phyloP scores from a whole-genome alignment of 2,329 filamentous ascomycete species.

The Beauveria sp. region DNA sequence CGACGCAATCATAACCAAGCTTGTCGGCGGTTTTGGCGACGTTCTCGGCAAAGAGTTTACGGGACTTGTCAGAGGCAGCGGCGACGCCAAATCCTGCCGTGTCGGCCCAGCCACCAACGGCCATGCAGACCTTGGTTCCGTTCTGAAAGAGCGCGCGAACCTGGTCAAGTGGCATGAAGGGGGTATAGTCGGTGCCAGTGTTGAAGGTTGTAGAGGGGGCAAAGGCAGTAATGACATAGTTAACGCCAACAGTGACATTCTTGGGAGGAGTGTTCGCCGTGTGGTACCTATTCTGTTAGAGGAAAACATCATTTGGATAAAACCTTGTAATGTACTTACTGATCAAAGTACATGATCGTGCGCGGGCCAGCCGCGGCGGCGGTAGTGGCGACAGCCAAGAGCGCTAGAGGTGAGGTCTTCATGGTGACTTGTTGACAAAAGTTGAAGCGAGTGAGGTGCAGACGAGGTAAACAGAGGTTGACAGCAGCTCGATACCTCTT shows the following conservation, averaged over 20 bases:
- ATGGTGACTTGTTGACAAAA: background rate
- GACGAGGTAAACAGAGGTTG: background rate
- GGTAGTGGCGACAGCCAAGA: conserved; percentile 15
- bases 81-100: conserved; percentile 46
- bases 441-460: background rate
- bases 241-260: conserved; percentile 36
- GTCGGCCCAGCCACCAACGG: conserved; percentile 61
- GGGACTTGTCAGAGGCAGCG: conserved; percentile 37
- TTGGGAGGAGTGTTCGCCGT: conserved; percentile 27
- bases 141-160: conserved; percentile 45
- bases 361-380: conserved; percentile 18
- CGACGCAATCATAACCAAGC: conserved; percentile 52
- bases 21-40: conserved; percentile 44
- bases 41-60: conserved; percentile 49
- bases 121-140: conserved; percentile 52
- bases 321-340: conserved; percentile 24
- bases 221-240: conserved; percentile 49
- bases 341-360: conserved; percentile 38
- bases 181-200: conserved; percentile 35
- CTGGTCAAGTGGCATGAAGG: conserved; percentile 44
- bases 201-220: conserved; percentile 44
- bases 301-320: background rate
- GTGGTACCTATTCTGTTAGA: conserved; percentile 30
- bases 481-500: background rate
- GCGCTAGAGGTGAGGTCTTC: background rate